phyloP scores from a whole-genome alignment of 169 alveolate genomes.

The Eimeria nieschulzi region DNA sequence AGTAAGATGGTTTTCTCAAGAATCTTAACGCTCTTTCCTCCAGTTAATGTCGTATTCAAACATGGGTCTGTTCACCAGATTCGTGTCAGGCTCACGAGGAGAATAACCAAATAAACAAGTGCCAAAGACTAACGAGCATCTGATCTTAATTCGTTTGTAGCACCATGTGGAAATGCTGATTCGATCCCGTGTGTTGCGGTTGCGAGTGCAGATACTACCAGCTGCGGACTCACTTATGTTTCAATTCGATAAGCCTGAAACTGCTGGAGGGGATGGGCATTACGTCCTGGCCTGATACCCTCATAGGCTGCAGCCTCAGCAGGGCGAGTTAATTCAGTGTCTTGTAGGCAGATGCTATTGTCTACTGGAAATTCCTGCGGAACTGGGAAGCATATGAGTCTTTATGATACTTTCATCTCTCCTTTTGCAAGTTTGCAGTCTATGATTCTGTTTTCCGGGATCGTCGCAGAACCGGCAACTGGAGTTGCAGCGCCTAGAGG shows the following conservation, averaged over 20 bases:
- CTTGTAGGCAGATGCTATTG: too few relatives aligned
- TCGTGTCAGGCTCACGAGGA: too few relatives aligned
- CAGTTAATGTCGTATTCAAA: not conserved
- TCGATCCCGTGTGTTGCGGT: not conserved
- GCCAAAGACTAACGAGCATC: too few relatives aligned
- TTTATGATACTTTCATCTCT: too few relatives aligned
- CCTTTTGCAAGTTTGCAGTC: too few relatives aligned
- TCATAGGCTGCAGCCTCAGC: slow-evolving; percentile 32
- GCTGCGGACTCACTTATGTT: slow-evolving; percentile 43
- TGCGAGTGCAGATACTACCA: slow-evolving; percentile 33
- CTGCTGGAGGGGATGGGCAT: slow-evolving; percentile 51
- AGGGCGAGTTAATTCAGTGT: not conserved
- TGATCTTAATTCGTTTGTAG: too few relatives aligned
- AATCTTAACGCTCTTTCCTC: too few relatives aligned
- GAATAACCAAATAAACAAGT: too few relatives aligned
- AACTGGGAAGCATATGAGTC: too few relatives aligned
- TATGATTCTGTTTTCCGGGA: not conserved
- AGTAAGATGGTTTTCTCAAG: slow-evolving; percentile 74
- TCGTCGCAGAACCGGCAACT: slow-evolving; percentile 38
- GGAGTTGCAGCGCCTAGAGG: slow-evolving; percentile 51
- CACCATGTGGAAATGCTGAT: not conserved
- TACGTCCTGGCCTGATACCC: slow-evolving; percentile 40
- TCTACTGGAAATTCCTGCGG: too few relatives aligned
- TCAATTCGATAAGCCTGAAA: slow-evolving; percentile 27
- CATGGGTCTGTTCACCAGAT: not conserved